Conservation (phyloP, 768 basidiomycete genomes). For the Boletus bicolor region DNA sequence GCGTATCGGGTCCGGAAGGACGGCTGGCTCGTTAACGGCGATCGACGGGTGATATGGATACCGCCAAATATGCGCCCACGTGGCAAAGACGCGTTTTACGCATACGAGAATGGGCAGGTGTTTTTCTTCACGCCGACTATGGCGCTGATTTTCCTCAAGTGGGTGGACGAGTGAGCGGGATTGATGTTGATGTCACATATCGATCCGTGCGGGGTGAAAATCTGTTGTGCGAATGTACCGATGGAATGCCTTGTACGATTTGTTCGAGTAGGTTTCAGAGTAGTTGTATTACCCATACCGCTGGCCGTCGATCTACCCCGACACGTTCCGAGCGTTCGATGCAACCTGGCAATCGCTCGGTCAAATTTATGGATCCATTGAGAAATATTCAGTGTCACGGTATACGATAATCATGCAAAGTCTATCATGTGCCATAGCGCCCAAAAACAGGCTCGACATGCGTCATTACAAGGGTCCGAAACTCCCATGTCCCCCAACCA, state of each 20-base stretch:
- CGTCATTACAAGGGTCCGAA: slow-evolving; percentile 1
- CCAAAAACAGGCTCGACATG: neutral
- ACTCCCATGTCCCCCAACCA: neutral
- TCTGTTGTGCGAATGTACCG: neutral
- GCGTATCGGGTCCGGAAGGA: slow-evolving; percentile 13
- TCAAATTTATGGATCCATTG: too few species aligned
- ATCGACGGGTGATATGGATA: slow-evolving; percentile 17
- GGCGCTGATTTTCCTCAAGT: slow-evolving; percentile 1
- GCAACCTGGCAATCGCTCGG: too few species aligned
- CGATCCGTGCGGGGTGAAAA: neutral
- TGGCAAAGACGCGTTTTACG: slow-evolving; percentile 4
- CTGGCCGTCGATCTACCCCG: too few species aligned
- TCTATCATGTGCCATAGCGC: neutral
- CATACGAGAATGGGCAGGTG: slow-evolving; percentile 8
- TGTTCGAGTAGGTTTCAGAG: too few species aligned
- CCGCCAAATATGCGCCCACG: neutral
- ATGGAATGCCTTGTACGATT: too few species aligned
- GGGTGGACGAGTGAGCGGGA: neutral
- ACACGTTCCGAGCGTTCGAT: too few species aligned
- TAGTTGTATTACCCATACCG: too few species aligned
- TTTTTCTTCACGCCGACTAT: neutral
- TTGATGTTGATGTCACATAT: neutral
- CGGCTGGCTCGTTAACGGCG: slow-evolving; percentile 19
- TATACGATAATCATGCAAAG: neutral
- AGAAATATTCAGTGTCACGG: neutral